These are phyloP conservation scores for Ilyonectria destructans DNA, from an alignment of 2,329 filamentous ascomycete species.

Conservation along the genomic window DNA sequence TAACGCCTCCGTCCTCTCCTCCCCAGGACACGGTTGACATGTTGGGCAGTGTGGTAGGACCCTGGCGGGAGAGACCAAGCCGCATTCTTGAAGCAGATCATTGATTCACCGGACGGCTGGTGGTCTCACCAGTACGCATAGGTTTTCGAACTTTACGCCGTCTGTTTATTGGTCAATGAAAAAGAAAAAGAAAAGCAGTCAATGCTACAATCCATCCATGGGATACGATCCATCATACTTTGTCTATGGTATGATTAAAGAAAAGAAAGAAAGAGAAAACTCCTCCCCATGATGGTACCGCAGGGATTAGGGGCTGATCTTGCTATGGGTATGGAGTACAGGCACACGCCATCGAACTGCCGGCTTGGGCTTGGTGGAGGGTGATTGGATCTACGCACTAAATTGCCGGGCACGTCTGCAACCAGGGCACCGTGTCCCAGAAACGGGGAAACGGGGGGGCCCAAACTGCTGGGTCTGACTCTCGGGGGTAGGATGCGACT, in stretches of 20 bases:
- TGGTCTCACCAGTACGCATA: slow-evolving; percentile 30
- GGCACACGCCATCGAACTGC: slow-evolving; percentile 26
- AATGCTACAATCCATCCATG: not conserved
- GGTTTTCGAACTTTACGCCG: slow-evolving; percentile 23
- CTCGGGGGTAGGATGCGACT: slow-evolving; percentile 35
- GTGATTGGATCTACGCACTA: slow-evolving; percentile 21
- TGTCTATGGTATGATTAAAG: slow-evolving; percentile 12
- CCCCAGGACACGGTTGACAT: not conserved
- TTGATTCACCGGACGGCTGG: slow-evolving; percentile 32
- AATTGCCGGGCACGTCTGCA: slow-evolving; percentile 24
- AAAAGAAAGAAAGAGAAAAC: slow-evolving; percentile 6
- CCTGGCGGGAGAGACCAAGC: slow-evolving; percentile 19
- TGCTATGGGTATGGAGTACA: not conserved
- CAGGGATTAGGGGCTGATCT: slow-evolving; percentile 26
- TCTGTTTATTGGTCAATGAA: slow-evolving; percentile 19
- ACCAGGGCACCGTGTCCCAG: slow-evolving; percentile 22
- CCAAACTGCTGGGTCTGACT: slow-evolving; percentile 40
- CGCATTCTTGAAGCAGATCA: slow-evolving; percentile 27
- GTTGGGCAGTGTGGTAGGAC: slow-evolving; percentile 15
- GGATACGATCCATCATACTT: not conserved
- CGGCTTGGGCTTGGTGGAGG: slow-evolving; percentile 16
- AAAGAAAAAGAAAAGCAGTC: slow-evolving; percentile 28
- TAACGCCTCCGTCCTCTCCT: slow-evolving; percentile 16
- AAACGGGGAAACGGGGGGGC: slow-evolving; percentile 28
- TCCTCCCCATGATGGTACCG: slow-evolving; percentile 8